Evolutionary conservation across 1,139 yeast genomes (phyloP), one percentile per base, ranked within the genome.

Genomic region (Taiozyma onychis): DNA sequence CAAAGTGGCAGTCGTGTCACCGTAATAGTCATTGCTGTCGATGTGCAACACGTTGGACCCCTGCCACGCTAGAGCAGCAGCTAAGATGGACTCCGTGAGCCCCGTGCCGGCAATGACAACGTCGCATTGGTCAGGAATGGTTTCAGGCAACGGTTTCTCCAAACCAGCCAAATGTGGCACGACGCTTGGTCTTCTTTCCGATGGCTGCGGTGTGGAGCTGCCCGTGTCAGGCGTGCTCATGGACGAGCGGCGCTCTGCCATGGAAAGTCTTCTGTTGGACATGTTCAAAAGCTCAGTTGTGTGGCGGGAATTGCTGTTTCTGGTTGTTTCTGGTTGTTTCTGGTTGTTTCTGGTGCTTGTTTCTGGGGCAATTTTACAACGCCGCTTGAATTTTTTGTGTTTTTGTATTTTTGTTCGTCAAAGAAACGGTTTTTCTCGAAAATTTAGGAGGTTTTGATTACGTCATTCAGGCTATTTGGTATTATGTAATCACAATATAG

Each of bases 51-150:
- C 97, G 56, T 78, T 83, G 18, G 93, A 84, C 14, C 98, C 98
- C 62, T 89, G 97, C 98, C 99, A 93, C 16, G 97, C 86, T 50
- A 93, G 74, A 0, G 98, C 93, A 4, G 98, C 96, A 0, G 98
- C 97, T 50, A 91, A 71, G 14, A 95, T 83, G 59, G 90, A 81
- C 67, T 95, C 97, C 4, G 83, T 84, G 45, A 95, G 74, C 1
- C 98, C 98, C 0, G 99, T 93, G 37, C 99, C 99, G 58, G 87
- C 78, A 51, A 93, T 85, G 44, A 93, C 75, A 27, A 93, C 96
- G 64, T 93, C 99, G 61, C 89, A 88, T 52, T 80, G 76, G 48
- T 83, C 85, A 14, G 88, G 79, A 44, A 73, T 70, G 2, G 67
- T 59, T 41, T 69, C 73, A 1, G 75, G 72, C 35, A 71, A 75